Conservation (phyloP, 192 early-diverging fungal species). For the Gorgonomyces haynaldii region DNA sequence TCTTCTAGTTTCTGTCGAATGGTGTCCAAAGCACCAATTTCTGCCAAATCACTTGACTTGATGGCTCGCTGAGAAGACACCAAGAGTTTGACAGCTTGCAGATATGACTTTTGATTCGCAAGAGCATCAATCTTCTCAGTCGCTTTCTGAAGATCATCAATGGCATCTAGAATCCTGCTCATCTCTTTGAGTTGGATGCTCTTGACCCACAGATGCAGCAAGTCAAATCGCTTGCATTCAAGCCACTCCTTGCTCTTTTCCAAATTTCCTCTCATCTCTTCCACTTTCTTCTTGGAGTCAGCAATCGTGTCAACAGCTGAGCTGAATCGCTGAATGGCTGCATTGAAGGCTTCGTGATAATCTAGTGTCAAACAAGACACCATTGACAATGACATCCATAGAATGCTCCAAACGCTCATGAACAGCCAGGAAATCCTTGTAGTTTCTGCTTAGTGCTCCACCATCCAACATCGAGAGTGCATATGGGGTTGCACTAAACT, state of each 20-base stretch:
- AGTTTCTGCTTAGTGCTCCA: conserved; percentile 36
- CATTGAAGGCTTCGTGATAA: conserved; percentile 49
- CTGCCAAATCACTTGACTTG: conserved; percentile 26
- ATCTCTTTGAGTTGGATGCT: conserved; percentile 51
- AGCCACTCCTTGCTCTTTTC: conserved; percentile 36
- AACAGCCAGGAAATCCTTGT: conserved; percentile 29
- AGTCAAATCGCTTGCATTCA: conserved; percentile 46
- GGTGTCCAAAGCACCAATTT: conserved; percentile 41
- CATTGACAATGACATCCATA: conserved; percentile 51
- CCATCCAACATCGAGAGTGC: conserved; percentile 42
- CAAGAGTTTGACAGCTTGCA: conserved; percentile 33
- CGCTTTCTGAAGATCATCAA: conserved; percentile 27
- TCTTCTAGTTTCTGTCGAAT: conserved; percentile 25
- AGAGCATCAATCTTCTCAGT: conserved; percentile 36
- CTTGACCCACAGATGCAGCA: conserved; percentile 49
- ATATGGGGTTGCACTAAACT: conserved; percentile 49
- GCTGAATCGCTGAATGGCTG: conserved; percentile 44
- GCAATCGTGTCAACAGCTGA: conserved; percentile 43
- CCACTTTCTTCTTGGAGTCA: conserved; percentile 31
- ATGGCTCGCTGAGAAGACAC: conserved; percentile 18
- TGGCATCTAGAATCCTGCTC: conserved; percentile 38
- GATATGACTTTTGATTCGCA: conserved; percentile 34
- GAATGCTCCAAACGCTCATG: conserved; percentile 33
- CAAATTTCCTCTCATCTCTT: conserved; percentile 28
- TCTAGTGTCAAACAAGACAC: conserved; percentile 35